phyloP scores from a whole-genome alignment of 306 rosid species.

The Luffa acutangula region DNA sequence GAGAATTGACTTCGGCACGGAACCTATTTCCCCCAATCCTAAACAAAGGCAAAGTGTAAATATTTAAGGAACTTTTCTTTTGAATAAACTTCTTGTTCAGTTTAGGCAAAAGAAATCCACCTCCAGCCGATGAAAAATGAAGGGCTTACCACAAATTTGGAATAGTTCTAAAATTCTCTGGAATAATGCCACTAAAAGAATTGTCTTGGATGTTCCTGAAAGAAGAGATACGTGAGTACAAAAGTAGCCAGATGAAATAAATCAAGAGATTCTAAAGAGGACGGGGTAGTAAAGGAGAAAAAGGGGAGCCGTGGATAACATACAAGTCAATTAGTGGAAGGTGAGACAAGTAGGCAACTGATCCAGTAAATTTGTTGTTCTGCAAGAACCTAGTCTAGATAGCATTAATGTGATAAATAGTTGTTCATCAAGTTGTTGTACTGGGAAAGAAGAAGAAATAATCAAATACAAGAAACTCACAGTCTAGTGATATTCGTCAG shows the following conservation, averaged over 20 bases:
- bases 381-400: conserved; percentile 49
- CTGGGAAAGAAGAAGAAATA: background rate
- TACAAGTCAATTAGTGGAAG: conserved; percentile 81
- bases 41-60: conserved; percentile 5
- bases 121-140: background rate
- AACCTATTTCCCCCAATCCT: conserved; percentile 85
- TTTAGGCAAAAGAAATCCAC: conserved; percentile 13
- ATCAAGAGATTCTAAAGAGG: background rate
- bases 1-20: conserved; percentile 41
- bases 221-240: conserved; percentile 12
- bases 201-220: conserved; percentile 74
- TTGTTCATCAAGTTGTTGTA: background rate
- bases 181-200: conserved; percentile 79
- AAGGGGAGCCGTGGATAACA: conserved; percentile 1
- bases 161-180: conserved; percentile 55
- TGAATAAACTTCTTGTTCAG: background rate
- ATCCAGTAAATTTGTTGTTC: conserved; percentile 71
- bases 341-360: conserved; percentile 67
- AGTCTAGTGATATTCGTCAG: conserved; percentile 45
- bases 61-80: background rate
- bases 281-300: background rate
- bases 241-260: background rate
- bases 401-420: conserved; percentile 1
- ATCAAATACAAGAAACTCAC: conserved; percentile 29
- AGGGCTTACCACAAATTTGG: conserved; percentile 70